Evolutionary conservation across 1,139 yeast species (phyloP).

Genomic region (Pichia sp.): DNA sequence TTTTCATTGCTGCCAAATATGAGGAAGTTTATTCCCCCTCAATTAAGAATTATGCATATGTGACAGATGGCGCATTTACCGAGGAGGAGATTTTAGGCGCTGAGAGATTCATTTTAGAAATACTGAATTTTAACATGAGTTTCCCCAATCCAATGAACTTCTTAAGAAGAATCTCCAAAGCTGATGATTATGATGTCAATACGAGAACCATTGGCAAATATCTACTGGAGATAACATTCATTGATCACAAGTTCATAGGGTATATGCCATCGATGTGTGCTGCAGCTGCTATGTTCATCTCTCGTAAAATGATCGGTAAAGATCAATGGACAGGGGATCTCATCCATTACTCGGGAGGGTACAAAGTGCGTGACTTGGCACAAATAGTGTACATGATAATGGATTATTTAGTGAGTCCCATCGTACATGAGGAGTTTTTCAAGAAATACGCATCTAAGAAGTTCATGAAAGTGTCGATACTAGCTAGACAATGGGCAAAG

Average conservation of each 20-base stretch:
- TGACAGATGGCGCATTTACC: constrained; percentile 77
- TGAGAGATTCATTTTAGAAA: constrained; percentile 73
- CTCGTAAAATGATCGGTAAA: constrained; percentile 71
- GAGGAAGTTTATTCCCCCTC: constrained; percentile 94
- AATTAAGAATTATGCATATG: constrained; percentile 79
- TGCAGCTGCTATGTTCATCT: constrained; percentile 87
- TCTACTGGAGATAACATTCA: constrained; percentile 70
- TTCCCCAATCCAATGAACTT: constrained; percentile 95
- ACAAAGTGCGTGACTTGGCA: constrained; percentile 61
- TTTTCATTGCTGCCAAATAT: constrained; percentile 90
- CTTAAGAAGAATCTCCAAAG: constrained; percentile 84
- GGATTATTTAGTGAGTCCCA: constrained; percentile 77
- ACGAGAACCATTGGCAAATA: constrained; percentile 90
- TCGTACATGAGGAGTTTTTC: constrained; percentile 87
- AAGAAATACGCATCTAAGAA: constrained; percentile 89
- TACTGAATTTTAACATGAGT: constrained; percentile 70
- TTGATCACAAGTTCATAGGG: constrained; percentile 77
- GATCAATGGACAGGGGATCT: constrained; percentile 77
- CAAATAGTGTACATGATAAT: constrained; percentile 68
- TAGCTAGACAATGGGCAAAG: constrained; percentile 91
- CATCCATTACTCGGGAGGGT: constrained; percentile 90
- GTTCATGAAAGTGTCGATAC: constrained; percentile 83
- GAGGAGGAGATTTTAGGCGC: constrained; percentile 85
- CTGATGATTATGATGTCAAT: constrained; percentile 91
- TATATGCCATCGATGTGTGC: constrained; percentile 77